Percentiles rank a stretch among this genome's conserved stretches.
Evolutionary conservation across 352 stramenopile species (phyloP).

Genomic region (Elongisporangium undulatum): DNA sequence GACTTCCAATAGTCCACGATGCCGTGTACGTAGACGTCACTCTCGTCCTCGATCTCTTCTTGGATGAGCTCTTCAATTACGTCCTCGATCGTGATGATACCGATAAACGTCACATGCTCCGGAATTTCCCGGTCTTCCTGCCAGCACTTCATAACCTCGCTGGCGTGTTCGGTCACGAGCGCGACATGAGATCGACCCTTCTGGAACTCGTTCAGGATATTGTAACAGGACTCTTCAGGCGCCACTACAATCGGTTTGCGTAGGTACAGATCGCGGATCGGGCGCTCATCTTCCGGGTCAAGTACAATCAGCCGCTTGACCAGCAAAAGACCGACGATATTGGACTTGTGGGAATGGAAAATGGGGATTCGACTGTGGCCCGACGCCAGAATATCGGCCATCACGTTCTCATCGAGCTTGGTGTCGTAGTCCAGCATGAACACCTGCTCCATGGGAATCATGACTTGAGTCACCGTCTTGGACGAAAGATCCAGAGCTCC

Average conservation of each 20-base stretch:
- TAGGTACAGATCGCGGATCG: conserved; percentile 62
- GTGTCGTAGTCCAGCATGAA: conserved; percentile 86
- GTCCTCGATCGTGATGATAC: conserved; percentile 93
- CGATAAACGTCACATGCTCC: conserved; percentile 62
- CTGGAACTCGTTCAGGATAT: conserved; percentile 91
- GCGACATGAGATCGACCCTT: conserved; percentile 83
- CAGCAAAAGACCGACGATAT: conserved; percentile 83
- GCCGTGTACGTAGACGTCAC: conserved; percentile 64
- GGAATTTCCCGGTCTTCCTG: conserved; percentile 31
- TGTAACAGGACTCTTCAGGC: conserved; percentile 80
- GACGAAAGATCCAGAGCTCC: conserved; percentile 86
- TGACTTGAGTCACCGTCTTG: conserved; percentile 84
- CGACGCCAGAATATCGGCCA: conserved; percentile 82
- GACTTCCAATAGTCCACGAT: conserved; percentile 60
- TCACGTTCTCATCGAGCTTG: conserved; percentile 58
- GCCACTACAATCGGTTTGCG: conserved; percentile 77
- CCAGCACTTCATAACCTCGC: conserved; percentile 52
- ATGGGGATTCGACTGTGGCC: conserved; percentile 91
- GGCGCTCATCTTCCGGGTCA: conserved; percentile 69
- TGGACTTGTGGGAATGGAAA: conserved; percentile 68
- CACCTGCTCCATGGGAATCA: conserved; percentile 84
- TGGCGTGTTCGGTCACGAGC: conserved; percentile 59
- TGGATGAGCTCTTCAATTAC: conserved; percentile 91
- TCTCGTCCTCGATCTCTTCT: conserved; percentile 92
- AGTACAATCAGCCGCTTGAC: conserved; percentile 90